A percentile compares a stretch with the other conserved stretches of the same genome.
phyloP scores from a whole-genome alignment of 495 filamentous ascomycete genomes.

The Penicillium argentinense region DNA sequence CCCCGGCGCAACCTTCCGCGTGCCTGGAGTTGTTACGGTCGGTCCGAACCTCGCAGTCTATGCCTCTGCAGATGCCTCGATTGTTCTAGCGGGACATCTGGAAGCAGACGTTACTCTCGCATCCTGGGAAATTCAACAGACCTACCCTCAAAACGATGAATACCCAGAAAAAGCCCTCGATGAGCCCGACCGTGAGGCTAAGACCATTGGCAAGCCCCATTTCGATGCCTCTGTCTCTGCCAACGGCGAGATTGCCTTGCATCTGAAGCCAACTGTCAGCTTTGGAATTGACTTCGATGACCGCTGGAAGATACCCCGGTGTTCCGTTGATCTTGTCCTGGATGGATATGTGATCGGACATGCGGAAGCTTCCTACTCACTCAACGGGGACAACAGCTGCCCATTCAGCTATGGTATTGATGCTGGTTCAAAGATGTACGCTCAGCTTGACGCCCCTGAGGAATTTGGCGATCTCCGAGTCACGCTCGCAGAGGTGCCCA shows the following conservation, averaged over 20 bases:
- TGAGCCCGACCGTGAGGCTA: conserved; percentile 10
- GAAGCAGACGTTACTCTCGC: conserved; percentile 15
- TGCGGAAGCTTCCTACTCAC: conserved; percentile 4
- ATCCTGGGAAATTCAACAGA: conserved; percentile 20
- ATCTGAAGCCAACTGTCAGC: conserved; percentile 20
- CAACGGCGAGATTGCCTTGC: not conserved
- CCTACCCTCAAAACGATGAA: conserved; percentile 11
- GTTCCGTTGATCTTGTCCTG: conserved; percentile 18
- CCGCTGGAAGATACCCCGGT: conserved; percentile 16
- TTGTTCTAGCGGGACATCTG: conserved; percentile 14
- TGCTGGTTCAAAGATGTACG: conserved; percentile 21
- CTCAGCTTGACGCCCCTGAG: conserved; percentile 14
- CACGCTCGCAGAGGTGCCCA: not conserved
- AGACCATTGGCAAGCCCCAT: conserved; percentile 8
- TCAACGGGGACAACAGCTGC: conserved; percentile 12
- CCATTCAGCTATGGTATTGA: conserved; percentile 29
- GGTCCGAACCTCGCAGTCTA: conserved; percentile 31
- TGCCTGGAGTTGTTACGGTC: conserved; percentile 36
- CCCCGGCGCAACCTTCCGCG: conserved; percentile 26
- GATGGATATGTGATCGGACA: conserved; percentile 19
- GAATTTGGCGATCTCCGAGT: conserved; percentile 5
- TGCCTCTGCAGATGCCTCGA: conserved; percentile 15
- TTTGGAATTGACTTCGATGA: conserved; percentile 30
- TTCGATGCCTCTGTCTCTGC: conserved; percentile 14
- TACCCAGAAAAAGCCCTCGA: conserved; percentile 7